These are phyloP conservation scores for Mycosphaerelloides madeirae DNA, from an alignment of 2,329 filamentous ascomycete species.

Conservation along the genomic window DNA sequence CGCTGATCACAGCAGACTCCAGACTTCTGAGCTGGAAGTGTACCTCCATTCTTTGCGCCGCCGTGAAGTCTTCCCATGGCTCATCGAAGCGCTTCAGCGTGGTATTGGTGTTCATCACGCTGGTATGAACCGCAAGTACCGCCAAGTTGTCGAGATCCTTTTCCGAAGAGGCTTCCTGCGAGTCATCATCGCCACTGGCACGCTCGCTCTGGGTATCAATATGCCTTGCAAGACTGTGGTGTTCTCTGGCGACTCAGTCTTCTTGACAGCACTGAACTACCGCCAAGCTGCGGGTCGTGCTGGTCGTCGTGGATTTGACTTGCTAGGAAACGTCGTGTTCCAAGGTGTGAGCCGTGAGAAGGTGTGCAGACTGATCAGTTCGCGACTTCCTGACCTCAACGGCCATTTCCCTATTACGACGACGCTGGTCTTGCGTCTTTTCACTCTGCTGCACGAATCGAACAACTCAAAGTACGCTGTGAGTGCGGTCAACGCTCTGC, in stretches of 20 bases:
- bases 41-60: conserved; percentile 50
- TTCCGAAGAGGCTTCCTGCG: conserved; percentile 68
- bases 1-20: conserved; percentile 57
- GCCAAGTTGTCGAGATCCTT: conserved; percentile 67
- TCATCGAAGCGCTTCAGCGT: conserved; percentile 59
- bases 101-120: conserved; percentile 75
- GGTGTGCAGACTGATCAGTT: conserved; percentile 65
- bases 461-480: conserved; percentile 59
- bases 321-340: conserved; percentile 78
- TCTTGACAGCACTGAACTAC: conserved; percentile 69
- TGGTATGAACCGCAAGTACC: conserved; percentile 73
- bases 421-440: conserved; percentile 64
- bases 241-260: conserved; percentile 69
- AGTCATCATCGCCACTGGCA: conserved; percentile 70
- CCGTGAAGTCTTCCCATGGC: conserved; percentile 46
- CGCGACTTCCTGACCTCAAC: conserved; percentile 65
- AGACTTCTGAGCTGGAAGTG: conserved; percentile 54
- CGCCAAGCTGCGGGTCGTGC: conserved; percentile 72
- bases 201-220: conserved; percentile 72
- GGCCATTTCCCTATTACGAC: conserved; percentile 77
- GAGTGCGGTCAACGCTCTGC: conserved; percentile 59
- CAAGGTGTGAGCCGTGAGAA: conserved; percentile 59
- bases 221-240: conserved; percentile 81
- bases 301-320: conserved; percentile 73
- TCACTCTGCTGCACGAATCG: conserved; percentile 63